Conservation (phyloP, 2,329 filamentous ascomycete genomes). For the Diplodia corticola region DNA sequence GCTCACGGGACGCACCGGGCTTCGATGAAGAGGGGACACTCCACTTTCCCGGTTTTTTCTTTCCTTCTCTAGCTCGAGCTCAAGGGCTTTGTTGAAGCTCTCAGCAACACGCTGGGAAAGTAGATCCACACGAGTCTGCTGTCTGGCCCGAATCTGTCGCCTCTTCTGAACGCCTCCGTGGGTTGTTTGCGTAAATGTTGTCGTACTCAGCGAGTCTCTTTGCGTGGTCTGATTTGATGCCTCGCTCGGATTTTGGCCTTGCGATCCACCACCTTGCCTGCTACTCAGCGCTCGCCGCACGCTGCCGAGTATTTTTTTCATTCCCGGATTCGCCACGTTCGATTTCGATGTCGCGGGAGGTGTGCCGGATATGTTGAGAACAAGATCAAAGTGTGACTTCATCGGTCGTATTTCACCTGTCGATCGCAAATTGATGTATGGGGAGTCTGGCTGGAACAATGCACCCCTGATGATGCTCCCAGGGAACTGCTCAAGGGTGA, state of each 20-base stretch:
- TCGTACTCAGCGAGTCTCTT: constrained; percentile 5
- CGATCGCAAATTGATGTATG: constrained; percentile 65
- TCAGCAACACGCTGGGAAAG: constrained; percentile 77
- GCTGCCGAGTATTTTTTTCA: constrained; percentile 83
- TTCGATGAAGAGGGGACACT: neutral
- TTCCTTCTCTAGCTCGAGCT: constrained; percentile 55
- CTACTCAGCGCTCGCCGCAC: constrained; percentile 80
- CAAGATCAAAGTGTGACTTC: constrained; percentile 36
- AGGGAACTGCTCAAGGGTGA: constrained; percentile 56
- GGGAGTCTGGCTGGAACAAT: constrained; percentile 76
- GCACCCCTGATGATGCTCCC: constrained; percentile 87
- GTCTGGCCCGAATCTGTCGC: constrained; percentile 20
- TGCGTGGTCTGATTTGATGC: constrained; percentile 17
- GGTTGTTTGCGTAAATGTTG: neutral
- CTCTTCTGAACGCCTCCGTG: constrained; percentile 21
- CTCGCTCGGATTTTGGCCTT: neutral
- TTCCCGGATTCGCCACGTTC: constrained; percentile 64
- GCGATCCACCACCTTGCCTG: constrained; percentile 35
- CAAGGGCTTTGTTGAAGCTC: constrained; percentile 74
- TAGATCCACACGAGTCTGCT: constrained; percentile 71
- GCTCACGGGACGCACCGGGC: neutral
- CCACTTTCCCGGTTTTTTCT: constrained; percentile 26
- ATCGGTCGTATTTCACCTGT: constrained; percentile 32
- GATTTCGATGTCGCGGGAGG: constrained; percentile 22
- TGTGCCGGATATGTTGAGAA: constrained; percentile 31